phyloP scores from a whole-genome alignment of 768 basidiomycete species.

The Leucocoprinus birnbaumii region DNA sequence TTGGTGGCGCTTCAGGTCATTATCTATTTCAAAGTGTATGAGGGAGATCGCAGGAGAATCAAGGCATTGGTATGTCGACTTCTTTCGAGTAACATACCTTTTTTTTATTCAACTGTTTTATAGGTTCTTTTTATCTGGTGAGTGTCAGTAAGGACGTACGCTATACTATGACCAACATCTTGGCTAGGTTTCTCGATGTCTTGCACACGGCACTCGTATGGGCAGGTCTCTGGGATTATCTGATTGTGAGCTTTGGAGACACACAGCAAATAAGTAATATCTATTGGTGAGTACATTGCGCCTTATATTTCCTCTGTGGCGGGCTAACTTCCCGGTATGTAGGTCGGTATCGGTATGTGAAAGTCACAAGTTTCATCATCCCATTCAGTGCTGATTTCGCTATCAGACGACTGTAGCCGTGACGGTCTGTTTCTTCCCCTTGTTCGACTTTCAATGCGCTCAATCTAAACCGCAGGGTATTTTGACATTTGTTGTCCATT shows the following conservation, averaged over 20 bases:
- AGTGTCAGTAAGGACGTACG: slow-evolving; percentile 14
- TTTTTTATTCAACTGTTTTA: neutral
- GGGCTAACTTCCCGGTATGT: too few relatives aligned
- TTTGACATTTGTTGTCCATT: slow-evolving; percentile 29
- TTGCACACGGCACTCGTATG: slow-evolving; percentile 36
- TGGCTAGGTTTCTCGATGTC: slow-evolving; percentile 32
- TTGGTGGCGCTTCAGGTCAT: slow-evolving; percentile 30
- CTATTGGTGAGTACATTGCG: slow-evolving; percentile 26
- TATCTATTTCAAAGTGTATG: slow-evolving; percentile 32
- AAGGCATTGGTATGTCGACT: slow-evolving; percentile 26
- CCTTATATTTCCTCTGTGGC: too few relatives aligned
- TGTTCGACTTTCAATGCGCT: neutral
- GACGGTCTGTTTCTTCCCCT: slow-evolving; percentile 15
- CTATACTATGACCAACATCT: neutral
- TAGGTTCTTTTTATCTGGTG: slow-evolving; percentile 33
- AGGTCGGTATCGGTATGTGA: slow-evolving; percentile 9
- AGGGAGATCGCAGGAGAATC: slow-evolving; percentile 20
- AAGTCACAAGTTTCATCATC: neutral
- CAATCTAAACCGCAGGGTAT: slow-evolving; percentile 18
- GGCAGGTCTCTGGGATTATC: slow-evolving; percentile 35
- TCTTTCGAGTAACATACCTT: neutral
- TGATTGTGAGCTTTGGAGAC: slow-evolving; percentile 30
- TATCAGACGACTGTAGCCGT: slow-evolving; percentile 24
- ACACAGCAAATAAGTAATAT: slow-evolving; percentile 26
- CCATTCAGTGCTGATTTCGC: neutral